Evolutionary conservation across 768 basidiomycete species (phyloP).

Genomic region (Saitozyma podzolica): DNA sequence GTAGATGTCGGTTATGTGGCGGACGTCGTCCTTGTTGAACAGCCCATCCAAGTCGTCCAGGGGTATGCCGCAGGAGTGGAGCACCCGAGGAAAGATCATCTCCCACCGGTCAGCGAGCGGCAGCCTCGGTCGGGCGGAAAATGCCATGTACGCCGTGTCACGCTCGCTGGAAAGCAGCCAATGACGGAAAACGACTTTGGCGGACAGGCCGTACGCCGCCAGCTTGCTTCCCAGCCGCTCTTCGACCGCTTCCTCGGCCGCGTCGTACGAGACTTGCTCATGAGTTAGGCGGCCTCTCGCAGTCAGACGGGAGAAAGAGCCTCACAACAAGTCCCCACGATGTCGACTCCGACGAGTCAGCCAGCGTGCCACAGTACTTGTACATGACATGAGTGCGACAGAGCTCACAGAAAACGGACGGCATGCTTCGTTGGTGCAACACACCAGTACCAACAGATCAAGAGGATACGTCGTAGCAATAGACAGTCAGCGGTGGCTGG

Average conservation of each 20-base stretch:
- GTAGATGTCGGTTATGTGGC: slow-evolving; percentile 2
- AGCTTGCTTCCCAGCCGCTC: slow-evolving; percentile 3
- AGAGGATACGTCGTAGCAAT: no score
- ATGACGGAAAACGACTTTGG: neutral
- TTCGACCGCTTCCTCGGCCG: slow-evolving; percentile 1
- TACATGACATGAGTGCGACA: neutral
- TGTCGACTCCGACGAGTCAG: slow-evolving; percentile 1
- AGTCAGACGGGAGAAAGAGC: no score
- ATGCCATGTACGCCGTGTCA: neutral
- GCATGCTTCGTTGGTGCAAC: slow-evolving; percentile 55
- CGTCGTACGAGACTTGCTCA: neutral
- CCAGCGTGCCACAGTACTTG: neutral
- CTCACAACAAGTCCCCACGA: slow-evolving; percentile 7
- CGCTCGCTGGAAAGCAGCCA: no score
- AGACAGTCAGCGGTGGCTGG: no score
- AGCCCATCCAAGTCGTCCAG: neutral
- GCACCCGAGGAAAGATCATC: slow-evolving; percentile 6
- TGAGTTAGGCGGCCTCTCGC: no score
- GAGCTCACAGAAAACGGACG: slow-evolving; percentile 21
- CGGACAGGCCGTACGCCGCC: slow-evolving; percentile 2
- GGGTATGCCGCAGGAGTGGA: slow-evolving; percentile 6
- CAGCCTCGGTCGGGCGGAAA: neutral
- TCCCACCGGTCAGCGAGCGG: no score
- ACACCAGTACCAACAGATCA: no score
- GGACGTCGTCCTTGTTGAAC: slow-evolving; percentile 3